Evolutionary conservation across 139 green algal species (phyloP), one percentile per base, ranked within the genome.

Genomic region (Nannochloris sp.): DNA sequence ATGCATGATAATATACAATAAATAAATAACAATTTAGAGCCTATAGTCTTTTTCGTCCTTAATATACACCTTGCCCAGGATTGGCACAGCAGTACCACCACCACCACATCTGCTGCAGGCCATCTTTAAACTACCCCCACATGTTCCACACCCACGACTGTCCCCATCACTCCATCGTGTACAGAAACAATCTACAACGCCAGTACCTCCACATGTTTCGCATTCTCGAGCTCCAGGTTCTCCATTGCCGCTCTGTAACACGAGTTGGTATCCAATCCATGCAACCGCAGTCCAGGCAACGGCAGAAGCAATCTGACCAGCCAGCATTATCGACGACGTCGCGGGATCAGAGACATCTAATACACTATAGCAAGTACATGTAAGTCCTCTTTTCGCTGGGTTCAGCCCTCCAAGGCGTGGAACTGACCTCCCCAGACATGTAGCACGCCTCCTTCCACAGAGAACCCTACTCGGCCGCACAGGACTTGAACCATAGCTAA

Each of bases 11-110:
- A 21, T 53, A 53, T 53, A 53, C n/a, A 29, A 53, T 53, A 8
- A 53, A 25, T 25, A 53, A 53, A 53, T 50, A 50, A 15, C 15
- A 50, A 50, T 50, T 19, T 53, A 19, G n/a, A 37, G 19, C 19
- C 23, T 58, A 57, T 54, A 66, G n/a, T 66, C 60, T 44, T 54
- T 66, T 54, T 66, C 60, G 10, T 44, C n/a, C 57, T 64, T 19
- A 36, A 72, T 68, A 43, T 64, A 51, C 23, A 77, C 25, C 14
- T 59, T 57, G 2, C 46, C 57, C 56, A 64, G 6, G 14, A 77
- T 77, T 25, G 70, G 70, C 2, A 72, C 64, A 2, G 64, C 57
- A 6, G 64, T 77, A 27, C 70, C 70, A 1, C 70, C 70, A 10
- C 70, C 70, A 4, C 70, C 4, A 59, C 70, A 77, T 16, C 21